Evolutionary conservation across 2,329 filamentous ascomycete genomes (phyloP).

Genomic region (Thielaviopsis punctulata): DNA sequence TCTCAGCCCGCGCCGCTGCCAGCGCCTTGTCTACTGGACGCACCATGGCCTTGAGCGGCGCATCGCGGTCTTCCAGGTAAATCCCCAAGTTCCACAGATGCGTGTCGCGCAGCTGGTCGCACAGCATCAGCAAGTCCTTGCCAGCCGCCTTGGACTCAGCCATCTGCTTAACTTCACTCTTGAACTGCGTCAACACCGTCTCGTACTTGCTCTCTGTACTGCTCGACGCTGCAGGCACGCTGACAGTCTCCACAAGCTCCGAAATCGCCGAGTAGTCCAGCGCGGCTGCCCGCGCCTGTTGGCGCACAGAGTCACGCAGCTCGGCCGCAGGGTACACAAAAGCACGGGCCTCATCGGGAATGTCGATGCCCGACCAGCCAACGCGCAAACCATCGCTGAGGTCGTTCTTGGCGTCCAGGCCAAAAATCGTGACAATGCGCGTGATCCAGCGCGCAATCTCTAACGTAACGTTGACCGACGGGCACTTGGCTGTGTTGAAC

Average conservation of each 20-base stretch:
- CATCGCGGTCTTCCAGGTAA: conserved; percentile 70
- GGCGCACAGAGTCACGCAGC: conserved; percentile 10
- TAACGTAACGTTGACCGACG: conserved; percentile 3
- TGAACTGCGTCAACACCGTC: conserved; percentile 29
- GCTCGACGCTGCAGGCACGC: conserved; percentile 26
- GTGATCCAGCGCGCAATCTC: conserved; percentile 61
- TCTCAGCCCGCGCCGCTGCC: conserved; percentile 40
- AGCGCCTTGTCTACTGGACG: conserved; percentile 42
- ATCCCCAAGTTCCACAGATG: conserved; percentile 70
- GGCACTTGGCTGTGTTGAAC: conserved; percentile 10
- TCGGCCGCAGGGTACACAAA: conserved; percentile 26
- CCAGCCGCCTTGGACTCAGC: conserved; percentile 27
- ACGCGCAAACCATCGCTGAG: conserved; percentile 16
- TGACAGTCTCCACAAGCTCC: conserved; percentile 30
- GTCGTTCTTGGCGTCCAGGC: conserved; percentile 41
- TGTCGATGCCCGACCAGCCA: conserved; percentile 25
- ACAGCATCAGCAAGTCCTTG: conserved; percentile 58
- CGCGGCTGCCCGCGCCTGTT: conserved; percentile 16
- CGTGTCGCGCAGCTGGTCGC: conserved; percentile 63
- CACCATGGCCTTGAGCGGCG: conserved; percentile 52
- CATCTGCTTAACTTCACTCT: conserved; percentile 36
- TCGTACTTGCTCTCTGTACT: conserved; percentile 23
- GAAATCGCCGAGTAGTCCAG: conserved; percentile 31
- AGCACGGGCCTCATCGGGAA: conserved; percentile 28
- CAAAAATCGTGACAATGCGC: conserved; percentile 67